Percentiles rank a stretch among this genome's conserved stretches.
phyloP scores from a whole-genome alignment of 345 rosid genomes.

The Acer yangbiense region DNA sequence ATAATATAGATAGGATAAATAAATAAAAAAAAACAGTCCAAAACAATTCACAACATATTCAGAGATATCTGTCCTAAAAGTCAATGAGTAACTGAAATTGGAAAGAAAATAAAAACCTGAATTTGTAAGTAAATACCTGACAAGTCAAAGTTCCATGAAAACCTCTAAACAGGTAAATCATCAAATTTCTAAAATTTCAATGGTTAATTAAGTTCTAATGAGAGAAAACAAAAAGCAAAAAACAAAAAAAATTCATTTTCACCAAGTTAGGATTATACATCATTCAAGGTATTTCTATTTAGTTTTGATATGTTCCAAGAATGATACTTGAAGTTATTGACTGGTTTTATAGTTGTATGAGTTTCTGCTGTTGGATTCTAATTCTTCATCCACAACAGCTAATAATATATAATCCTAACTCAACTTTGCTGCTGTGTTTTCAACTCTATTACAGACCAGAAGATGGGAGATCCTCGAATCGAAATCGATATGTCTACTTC shows the following conservation, averaged over 20 bases:
- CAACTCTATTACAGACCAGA: conserved; percentile 55
- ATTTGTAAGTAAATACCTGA: background rate
- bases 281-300: background rate
- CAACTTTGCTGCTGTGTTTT: background rate
- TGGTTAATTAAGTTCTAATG: background rate
- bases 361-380: background rate
- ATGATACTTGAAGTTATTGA: background rate
- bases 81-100: background rate
- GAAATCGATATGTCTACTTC: conserved; percentile 75
- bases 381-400: background rate
- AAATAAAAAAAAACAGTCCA: background rate
- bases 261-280: no score
- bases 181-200: background rate
- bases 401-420: background rate
- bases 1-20: background rate
- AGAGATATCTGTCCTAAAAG: background rate
- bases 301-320: background rate
- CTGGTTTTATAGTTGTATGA: no score
- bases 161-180: background rate
- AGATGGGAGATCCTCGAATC: conserved; percentile 77
- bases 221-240: background rate
- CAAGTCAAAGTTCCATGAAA: background rate
- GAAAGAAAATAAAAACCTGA: background rate
- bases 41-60: background rate
- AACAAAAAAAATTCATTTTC: background rate